Percentiles rank a stretch among this genome's conserved stretches.
These are phyloP conservation scores for Chrysoporthe puriensis DNA, from an alignment of 2,329 filamentous ascomycete species.

Conservation along the genomic window DNA sequence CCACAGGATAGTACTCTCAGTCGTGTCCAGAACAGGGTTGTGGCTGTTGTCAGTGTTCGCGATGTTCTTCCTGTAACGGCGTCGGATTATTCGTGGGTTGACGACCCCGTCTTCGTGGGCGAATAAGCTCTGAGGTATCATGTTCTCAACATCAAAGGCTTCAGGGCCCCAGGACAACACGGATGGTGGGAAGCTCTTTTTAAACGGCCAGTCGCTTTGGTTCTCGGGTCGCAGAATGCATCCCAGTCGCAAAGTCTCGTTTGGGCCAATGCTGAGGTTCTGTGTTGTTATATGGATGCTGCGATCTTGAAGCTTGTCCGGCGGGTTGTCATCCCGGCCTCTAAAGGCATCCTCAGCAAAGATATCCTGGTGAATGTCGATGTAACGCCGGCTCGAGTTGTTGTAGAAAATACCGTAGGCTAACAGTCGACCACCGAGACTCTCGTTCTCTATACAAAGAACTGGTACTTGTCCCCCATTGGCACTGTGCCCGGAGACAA, in stretches of 20 bases:
- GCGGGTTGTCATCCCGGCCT: constrained; percentile 4
- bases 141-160: background rate
- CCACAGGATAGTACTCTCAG: constrained; percentile 28
- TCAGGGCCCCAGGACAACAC: background rate
- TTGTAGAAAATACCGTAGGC: constrained; percentile 12
- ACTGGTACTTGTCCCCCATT: background rate
- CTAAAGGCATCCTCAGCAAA: background rate
- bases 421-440: constrained; percentile 11
- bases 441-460: constrained; percentile 24
- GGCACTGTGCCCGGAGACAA: background rate
- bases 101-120: background rate
- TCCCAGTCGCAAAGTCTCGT: constrained; percentile 13
- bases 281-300: background rate
- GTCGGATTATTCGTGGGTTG: background rate
- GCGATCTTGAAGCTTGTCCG: background rate
- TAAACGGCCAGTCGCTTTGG: background rate
- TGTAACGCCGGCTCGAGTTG: background rate
- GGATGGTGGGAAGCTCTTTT: background rate
- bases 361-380: background rate
- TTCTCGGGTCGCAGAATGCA: constrained; percentile 10
- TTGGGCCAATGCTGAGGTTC: background rate
- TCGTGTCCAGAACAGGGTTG: constrained; percentile 7
- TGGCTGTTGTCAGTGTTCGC: background rate
- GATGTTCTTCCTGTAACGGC: constrained; percentile 2
- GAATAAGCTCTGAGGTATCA: constrained; percentile 5